Base-by-base conservation (phyloP, 225 moss, liverwort and hornwort genomes). In the Lunularia cruciata region DNA sequence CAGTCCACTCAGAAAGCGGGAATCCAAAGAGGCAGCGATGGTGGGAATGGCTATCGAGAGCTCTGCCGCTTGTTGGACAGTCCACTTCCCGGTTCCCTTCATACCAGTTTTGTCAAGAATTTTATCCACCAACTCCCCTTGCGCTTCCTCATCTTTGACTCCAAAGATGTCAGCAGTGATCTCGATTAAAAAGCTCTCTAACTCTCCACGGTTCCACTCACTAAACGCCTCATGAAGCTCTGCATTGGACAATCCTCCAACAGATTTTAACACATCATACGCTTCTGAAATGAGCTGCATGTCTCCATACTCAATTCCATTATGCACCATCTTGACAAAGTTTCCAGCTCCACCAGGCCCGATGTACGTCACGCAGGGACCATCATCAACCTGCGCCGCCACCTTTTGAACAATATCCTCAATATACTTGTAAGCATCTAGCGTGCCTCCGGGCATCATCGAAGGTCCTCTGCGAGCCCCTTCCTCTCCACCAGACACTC, bases 241-340 rank as follows among this genome's bases (percentile, higher is more conserved):
- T 45, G 79, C 69, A 71, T 90, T 93, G 57, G 76, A 75, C 74
- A 93, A 73, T 0, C 90, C 87, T 0, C 93, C 93, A 0, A 90
- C 93, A 14, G 88, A 85, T 43, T 88, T 90, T 22, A 93, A 65
- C 34, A 93, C 90, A 68, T 93, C 93, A 25, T 93, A 93, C 0
- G 93, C 93, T 67, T 93, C 93, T 1, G 93, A 88, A 38, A 93
- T 93, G 40, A 93, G 85, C 84, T 93, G 87, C 92, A 93, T 93
- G 67, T 93, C 92, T 2, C 92, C 92, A 38, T 93, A 93, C 79
- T 93, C 92, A 20, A 93, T 93, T 40, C 92, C 92, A 66, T 93
- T 93, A 27, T 93, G 92, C 43, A 93, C 92, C 92, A 93, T 93
- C 76, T 93, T 93, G 25, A 93, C 92, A 46, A 90, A 93, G 60